Evolutionary conservation across 192 early-diverging fungal genomes (phyloP), one percentile per base, ranked within the genome.

Genomic region (Podochytrium sp.): DNA sequence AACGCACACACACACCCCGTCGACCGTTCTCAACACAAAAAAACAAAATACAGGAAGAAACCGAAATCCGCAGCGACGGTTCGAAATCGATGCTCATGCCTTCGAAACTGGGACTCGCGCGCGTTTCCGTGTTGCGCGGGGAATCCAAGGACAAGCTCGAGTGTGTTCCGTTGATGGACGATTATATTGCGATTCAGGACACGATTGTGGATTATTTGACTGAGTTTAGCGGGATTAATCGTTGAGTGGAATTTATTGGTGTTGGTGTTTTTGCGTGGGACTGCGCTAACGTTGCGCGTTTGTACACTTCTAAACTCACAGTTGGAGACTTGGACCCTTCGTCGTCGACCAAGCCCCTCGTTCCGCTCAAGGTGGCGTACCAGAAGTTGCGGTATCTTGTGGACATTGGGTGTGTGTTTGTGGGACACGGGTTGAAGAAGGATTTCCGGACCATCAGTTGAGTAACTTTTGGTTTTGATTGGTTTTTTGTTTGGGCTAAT

Each of bases 381-480:
- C 92, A 91, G 73, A 94, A 96, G 65, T 85, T 99, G 47, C 90
- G 96, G 0, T 79, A 95, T 33, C 79, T 99, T 23, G 91, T 97
- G 0, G 96, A 99, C 76, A 79, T 92, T 41, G 93, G 93, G 10
- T 96, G 94, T 75, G 83, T 92, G 10, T 94, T 99, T 79, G 90
- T 99, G 43, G 97, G 97, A 0, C 97, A 99, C 62, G 96, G 95
- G 1, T 79, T 99, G 40, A 92, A 92, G 51, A 96, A 96, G 63
- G 97, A 99, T 79, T 97, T 97, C 72, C 88, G 97, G 27, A 95
- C 92, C 33, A 95, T 97, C 57, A 97, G 92, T 93, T n/a, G 82
- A 78, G 86, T 78, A 27, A n/a, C 29, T 58, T n/a, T 39, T 50
- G 55, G 18, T 16, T 27, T 33, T 2, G 18, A 30, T 10, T 68